Base-by-base conservation (phyloP, 495 filamentous ascomycete genomes). In the Aspergillus ostianus region DNA sequence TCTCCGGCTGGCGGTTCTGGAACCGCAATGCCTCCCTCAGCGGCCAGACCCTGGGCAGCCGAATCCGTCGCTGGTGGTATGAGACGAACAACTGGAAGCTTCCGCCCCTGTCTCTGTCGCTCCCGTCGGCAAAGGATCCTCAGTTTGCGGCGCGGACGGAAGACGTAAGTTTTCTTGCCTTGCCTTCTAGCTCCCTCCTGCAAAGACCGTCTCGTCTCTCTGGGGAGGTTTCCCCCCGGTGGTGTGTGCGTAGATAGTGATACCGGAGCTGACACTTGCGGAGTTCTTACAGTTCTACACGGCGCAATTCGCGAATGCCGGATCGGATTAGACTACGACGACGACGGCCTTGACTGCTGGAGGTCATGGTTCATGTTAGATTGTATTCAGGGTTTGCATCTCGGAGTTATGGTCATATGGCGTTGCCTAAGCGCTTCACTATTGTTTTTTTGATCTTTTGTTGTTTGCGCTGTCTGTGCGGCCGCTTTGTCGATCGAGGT, bases 31-130 rank as follows among this genome's bases (percentile, higher is more conserved):
- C 90, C 26, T 82, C 84, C 58, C 79, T 93, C 56, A 82, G 82
- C 60, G 92, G 92, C 2, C 82, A 78, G 49, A 85, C 81, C 18
- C 74, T 89, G 21, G 92, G 92, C 27, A 89, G 87, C 26, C 79
- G 80, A 60, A 68, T 93, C 15, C 78, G 92, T 59, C 73, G 91
- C 56, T 97, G 92, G 92, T 97, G 92, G 92, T 97, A 89, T 73
- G 83, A 80, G 29, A 90, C 94, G 0, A 96, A 96, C 62, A 89
- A 93, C 64, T 97, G 92, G 92, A 77, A 80, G 48, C 68, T 92
- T 27, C 84, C 84, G 55, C 56, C 66, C 27, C 21, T 26, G 23
- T 2, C 66, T 30, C 21, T 26, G 23, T 2, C 66, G 29, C 21
- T 67, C 17, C 55, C 59, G 9, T 69, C 68, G 21, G 48, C 59